phyloP scores from a whole-genome alignment of 768 basidiomycete genomes.

The Neoboletus subvelutipes region DNA sequence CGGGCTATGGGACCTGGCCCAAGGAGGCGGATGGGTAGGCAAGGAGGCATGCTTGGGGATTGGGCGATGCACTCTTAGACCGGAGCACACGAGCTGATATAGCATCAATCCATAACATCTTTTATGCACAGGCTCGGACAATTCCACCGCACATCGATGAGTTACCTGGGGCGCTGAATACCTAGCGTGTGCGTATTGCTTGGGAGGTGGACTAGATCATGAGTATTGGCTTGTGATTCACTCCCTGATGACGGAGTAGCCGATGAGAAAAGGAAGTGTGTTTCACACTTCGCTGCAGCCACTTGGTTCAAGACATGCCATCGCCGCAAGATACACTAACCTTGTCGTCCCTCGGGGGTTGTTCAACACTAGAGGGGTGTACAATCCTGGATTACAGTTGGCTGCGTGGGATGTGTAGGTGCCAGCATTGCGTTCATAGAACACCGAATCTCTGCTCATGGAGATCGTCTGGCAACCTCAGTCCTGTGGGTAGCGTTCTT shows the following conservation, averaged over 20 bases:
- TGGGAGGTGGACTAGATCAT: background rate
- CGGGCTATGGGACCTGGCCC: slow-evolving; percentile 41
- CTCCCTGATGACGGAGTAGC: background rate
- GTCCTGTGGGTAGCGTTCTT: slow-evolving; percentile 68
- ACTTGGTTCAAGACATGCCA: background rate
- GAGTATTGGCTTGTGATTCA: background rate
- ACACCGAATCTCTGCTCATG: background rate
- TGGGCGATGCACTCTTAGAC: slow-evolving; percentile 53
- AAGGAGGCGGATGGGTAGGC: slow-evolving; percentile 52
- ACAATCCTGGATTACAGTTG: slow-evolving; percentile 59
- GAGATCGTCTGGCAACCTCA: background rate
- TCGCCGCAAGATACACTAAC: background rate
- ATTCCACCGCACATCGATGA: background rate
- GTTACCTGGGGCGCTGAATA: background rate
- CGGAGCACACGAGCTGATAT: background rate
- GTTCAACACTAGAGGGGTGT: slow-evolving; percentile 34
- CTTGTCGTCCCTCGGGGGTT: background rate
- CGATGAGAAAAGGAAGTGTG: slow-evolving; percentile 1
- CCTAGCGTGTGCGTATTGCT: background rate
- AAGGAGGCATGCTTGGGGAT: slow-evolving; percentile 46
- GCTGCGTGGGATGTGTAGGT: slow-evolving; percentile 72
- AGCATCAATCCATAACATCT: background rate
- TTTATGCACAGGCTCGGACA: background rate
- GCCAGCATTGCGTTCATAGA: background rate
- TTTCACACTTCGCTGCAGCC: background rate